Percentiles rank a stretch among this genome's conserved stretches.
Conservation (phyloP, 768 basidiomycete genomes). For the Trametes cubensis region DNA sequence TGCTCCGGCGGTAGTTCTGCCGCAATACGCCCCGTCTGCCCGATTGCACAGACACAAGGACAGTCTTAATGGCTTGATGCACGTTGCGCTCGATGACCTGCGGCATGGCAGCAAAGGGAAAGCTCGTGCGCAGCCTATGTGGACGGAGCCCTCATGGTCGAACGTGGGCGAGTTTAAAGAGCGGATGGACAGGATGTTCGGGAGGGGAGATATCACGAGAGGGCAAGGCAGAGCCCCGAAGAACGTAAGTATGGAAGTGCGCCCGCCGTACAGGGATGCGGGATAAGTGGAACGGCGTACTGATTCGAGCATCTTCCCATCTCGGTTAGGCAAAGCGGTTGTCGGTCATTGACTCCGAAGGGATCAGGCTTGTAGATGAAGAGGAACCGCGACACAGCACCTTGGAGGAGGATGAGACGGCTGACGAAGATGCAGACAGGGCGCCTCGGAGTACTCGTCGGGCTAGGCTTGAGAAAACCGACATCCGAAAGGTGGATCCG, state of each 20-base stretch:
- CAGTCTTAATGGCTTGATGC: background rate
- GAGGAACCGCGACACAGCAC: too few species aligned
- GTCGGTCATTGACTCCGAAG: too few species aligned
- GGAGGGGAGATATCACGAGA: slow-evolving; percentile 21
- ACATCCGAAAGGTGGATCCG: background rate
- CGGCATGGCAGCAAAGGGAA: slow-evolving; percentile 14
- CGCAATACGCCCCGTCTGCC: slow-evolving; percentile 8
- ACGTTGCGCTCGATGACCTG: slow-evolving; percentile 6
- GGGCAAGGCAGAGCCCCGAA: slow-evolving; percentile 16
- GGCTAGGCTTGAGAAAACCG: background rate
- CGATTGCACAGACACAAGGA: background rate
- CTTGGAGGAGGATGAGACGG: too few species aligned
- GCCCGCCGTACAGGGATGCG: background rate
- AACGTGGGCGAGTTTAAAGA: slow-evolving; percentile 26
- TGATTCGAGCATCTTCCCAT: background rate
- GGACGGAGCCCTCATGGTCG: slow-evolving; percentile 21
- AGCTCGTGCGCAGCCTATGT: slow-evolving; percentile 8
- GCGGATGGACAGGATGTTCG: slow-evolving; percentile 21
- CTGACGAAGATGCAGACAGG: too few species aligned
- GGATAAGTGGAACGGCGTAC: background rate
- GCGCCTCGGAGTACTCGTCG: too few species aligned
- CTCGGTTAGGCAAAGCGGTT: background rate
- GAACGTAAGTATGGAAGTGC: slow-evolving; percentile 14
- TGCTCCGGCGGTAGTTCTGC: slow-evolving; percentile 9
- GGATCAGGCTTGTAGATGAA: too few species aligned